phyloP scores from a whole-genome alignment of 768 basidiomycete genomes.

The Exidia glandulosa region DNA sequence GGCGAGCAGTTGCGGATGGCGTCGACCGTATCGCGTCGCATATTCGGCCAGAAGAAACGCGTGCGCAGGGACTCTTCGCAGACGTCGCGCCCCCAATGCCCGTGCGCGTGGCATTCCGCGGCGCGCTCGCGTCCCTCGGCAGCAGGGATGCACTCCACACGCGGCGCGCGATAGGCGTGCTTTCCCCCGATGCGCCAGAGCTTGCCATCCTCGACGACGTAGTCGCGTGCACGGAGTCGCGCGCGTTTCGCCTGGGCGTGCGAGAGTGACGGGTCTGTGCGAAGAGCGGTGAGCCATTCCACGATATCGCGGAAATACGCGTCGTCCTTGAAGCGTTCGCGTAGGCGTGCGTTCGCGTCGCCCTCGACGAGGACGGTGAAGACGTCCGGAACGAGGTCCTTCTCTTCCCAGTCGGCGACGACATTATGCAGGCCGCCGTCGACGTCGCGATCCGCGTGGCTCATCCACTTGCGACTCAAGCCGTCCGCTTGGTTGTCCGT shows the following conservation, averaged over 20 bases:
- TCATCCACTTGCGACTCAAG: neutral
- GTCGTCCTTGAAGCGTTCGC: slow-evolving; percentile 2
- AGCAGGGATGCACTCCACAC: too few relatives aligned
- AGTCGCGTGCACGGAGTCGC: neutral
- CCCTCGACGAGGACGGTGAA: neutral
- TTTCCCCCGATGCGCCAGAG: slow-evolving; percentile 1
- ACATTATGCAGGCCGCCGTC: neutral
- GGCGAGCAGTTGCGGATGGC: too few relatives aligned
- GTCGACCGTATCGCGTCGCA: too few relatives aligned
- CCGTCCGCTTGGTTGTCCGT: slow-evolving; percentile 5
- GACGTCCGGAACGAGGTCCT: neutral
- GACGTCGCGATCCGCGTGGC: neutral
- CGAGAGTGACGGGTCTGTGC: too few relatives aligned
- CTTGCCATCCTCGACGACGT: slow-evolving; percentile 3
- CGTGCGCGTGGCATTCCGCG: too few relatives aligned
- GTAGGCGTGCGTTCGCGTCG: neutral
- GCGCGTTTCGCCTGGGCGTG: neutral
- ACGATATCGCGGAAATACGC: slow-evolving; percentile 1
- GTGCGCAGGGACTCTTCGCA: too few relatives aligned
- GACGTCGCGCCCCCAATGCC: too few relatives aligned
- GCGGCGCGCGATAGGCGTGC: neutral
- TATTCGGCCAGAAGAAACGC: too few relatives aligned
- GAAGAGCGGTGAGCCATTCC: neutral
- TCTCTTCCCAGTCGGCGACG: slow-evolving; percentile 1
- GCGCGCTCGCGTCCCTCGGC: too few relatives aligned